Evolutionary conservation across 768 basidiomycete species (phyloP).

Genomic region (Lactifluus volemus): DNA sequence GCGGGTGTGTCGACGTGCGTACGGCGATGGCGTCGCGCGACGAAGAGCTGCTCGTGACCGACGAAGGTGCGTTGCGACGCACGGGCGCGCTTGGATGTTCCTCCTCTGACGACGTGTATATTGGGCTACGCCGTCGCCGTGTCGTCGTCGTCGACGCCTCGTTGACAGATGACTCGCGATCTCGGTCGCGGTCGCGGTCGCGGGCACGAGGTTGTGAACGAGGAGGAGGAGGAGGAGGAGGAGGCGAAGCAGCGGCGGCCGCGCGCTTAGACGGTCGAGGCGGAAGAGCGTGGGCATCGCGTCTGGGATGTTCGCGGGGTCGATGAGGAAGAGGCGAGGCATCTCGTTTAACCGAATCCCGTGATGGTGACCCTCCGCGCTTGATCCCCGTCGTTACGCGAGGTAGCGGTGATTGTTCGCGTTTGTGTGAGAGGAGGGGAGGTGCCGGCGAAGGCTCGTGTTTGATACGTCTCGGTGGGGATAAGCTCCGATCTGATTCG

Average conservation of each 20-base stretch:
- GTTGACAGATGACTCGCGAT: conserved; percentile 13
- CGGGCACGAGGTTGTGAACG: conserved; percentile 13
- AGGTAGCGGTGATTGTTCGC: conserved; percentile 11
- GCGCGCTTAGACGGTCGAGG: conserved; percentile 30
- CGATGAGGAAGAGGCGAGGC: conserved; percentile 19
- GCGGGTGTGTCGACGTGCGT: conserved; percentile 2
- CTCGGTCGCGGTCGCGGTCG: conserved; percentile 7
- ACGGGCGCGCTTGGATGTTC: conserved; percentile 9
- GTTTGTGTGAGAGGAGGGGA: conserved; percentile 12
- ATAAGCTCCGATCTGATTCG: conserved; percentile 9
- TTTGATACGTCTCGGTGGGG: conserved; percentile 7
- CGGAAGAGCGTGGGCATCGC: background rate
- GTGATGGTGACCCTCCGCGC: conserved; percentile 5
- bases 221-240: conserved; percentile 23
- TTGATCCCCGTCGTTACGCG: background rate
- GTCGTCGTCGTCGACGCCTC: conserved; percentile 4
- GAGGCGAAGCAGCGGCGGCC: conserved; percentile 2
- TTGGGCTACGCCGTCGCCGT: conserved; percentile 13
- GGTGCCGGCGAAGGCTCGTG: conserved; percentile 22
- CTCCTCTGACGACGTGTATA: conserved; percentile 20
- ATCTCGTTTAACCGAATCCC: conserved; percentile 6
- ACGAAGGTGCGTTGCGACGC: conserved; percentile 20
- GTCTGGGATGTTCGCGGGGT: conserved; percentile 10
- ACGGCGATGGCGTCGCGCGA: conserved; percentile 21
- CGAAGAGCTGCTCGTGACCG: conserved; percentile 23